Conservation (phyloP, 1,284 basidiomycete species). For the Inonotus hispidus region DNA sequence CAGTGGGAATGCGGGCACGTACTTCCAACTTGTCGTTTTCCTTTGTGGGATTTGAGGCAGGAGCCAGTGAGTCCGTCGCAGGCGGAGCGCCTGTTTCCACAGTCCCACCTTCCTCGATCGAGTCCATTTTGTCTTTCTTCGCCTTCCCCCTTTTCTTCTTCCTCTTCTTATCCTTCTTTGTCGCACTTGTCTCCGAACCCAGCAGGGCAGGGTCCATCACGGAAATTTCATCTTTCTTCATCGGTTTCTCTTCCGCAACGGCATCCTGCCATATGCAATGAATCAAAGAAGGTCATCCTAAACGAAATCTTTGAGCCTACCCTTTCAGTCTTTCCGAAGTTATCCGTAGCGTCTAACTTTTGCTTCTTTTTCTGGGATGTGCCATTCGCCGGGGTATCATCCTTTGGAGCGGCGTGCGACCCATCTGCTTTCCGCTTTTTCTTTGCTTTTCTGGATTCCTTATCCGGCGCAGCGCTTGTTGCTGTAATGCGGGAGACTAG, state of each 20-base stretch:
- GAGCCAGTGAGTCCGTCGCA: neutral
- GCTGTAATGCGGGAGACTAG: conserved; percentile 13
- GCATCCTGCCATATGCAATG: neutral
- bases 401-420: neutral
- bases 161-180: conserved; percentile 12
- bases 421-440: conserved; percentile 1
- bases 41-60: neutral
- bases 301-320: neutral
- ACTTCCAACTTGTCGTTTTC: neutral
- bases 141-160: conserved; percentile 11
- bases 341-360: conserved; percentile 5
- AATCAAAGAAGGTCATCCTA: neutral
- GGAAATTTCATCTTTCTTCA: neutral
- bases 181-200: conserved; percentile 14
- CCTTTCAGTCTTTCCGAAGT: neutral
- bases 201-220: neutral
- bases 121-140: conserved; percentile 24
- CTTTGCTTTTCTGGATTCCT: conserved; percentile 20
- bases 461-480: neutral
- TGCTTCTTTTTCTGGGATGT: conserved; percentile 6
- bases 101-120: conserved; percentile 11
- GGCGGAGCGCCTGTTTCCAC: neutral
- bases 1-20: neutral
- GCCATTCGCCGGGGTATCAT: neutral
- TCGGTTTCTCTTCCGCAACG: neutral